Percentiles rank a stretch among this genome's conserved stretches.
Evolutionary conservation across 805 yeast genomes (phyloP).

Genomic region (Cephaloascus fragrans): DNA sequence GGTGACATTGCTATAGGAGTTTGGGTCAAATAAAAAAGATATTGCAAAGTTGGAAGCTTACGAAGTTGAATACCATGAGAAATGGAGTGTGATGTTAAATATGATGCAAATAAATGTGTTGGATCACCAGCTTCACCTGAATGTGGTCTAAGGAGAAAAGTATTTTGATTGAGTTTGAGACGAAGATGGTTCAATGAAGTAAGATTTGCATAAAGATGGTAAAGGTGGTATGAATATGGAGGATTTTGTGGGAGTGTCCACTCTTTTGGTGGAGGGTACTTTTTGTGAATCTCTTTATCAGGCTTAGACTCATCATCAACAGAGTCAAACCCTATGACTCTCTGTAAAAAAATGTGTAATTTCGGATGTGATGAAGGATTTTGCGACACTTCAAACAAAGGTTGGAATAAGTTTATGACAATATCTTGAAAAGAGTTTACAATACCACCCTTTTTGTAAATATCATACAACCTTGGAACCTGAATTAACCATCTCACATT

Average conservation of each 20-base stretch:
- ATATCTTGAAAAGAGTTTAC: conserved; percentile 70
- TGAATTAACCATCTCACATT: conserved; percentile 97
- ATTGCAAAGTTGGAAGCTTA: conserved; percentile 92
- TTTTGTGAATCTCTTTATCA: conserved; percentile 73
- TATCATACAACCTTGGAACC: conserved; percentile 86
- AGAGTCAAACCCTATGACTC: conserved; percentile 96
- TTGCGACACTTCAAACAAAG: conserved; percentile 81
- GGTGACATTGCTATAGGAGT: conserved; percentile 99
- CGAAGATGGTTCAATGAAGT: conserved; percentile 84
- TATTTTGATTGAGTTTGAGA: conserved; percentile 62
- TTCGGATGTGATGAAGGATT: conserved; percentile 89
- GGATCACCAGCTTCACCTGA: conserved; percentile 99
- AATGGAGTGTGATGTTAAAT: conserved; percentile 81
- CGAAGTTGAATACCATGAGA: conserved; percentile 92
- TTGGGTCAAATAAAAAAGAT: conserved; percentile 86
- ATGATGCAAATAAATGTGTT: conserved; percentile 88
- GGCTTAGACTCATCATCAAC: conserved; percentile 96
- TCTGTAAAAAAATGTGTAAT: conserved; percentile 74
- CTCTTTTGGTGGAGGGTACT: conserved; percentile 74
- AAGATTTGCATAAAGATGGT: conserved; percentile 80
- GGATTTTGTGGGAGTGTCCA: conserved; percentile 83
- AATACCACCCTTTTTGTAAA: conserved; percentile 69
- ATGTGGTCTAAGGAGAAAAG: conserved; percentile 94
- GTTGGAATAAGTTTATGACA: conserved; percentile 70
- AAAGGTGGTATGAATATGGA: conserved; percentile 93